Conservation (phyloP, 1,284 basidiomycete species). For the Fereydounia khargensis region DNA sequence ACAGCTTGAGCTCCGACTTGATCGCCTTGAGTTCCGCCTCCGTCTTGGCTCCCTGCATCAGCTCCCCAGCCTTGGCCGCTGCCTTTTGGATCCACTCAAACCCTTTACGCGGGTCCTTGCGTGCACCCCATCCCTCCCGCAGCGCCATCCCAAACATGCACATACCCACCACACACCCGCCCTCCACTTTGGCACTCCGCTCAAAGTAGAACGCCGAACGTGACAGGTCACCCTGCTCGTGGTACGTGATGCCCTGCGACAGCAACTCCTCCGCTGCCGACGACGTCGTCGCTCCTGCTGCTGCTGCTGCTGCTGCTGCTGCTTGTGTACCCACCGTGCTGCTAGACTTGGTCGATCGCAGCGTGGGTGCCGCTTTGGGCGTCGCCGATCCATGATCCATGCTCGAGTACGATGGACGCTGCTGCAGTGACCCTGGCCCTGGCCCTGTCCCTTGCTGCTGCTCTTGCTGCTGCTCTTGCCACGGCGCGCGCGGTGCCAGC, state of each 20-base stretch:
- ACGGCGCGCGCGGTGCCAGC: no score
- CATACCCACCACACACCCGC: conserved; percentile 85
- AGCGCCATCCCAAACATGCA: conserved; percentile 86
- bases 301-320: background rate
- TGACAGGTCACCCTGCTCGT: conserved; percentile 72
- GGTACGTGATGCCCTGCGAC: conserved; percentile 69
- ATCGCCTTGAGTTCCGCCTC: conserved; percentile 59
- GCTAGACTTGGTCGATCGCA: background rate
- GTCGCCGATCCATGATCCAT: no score
- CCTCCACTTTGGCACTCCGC: conserved; percentile 70
- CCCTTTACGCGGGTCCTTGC: conserved; percentile 66
- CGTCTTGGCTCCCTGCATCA: conserved; percentile 65
- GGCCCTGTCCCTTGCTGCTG: no score
- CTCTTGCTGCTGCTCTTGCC: no score
- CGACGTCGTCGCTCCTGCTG: conserved; percentile 1
- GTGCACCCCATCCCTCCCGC: conserved; percentile 82
- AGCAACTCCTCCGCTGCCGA: conserved; percentile 43
- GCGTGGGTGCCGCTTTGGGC: no score
- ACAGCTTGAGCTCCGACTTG: conserved; percentile 74
- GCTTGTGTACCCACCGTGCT: conserved; percentile 3
- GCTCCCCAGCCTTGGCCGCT: conserved; percentile 75
- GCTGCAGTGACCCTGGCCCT: no score
- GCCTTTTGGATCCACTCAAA: conserved; percentile 81
- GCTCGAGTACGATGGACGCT: no score
- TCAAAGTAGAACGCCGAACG: conserved; percentile 78